phyloP scores from a whole-genome alignment of 2,329 filamentous ascomycete species.

The Cytospora chrysosperma region DNA sequence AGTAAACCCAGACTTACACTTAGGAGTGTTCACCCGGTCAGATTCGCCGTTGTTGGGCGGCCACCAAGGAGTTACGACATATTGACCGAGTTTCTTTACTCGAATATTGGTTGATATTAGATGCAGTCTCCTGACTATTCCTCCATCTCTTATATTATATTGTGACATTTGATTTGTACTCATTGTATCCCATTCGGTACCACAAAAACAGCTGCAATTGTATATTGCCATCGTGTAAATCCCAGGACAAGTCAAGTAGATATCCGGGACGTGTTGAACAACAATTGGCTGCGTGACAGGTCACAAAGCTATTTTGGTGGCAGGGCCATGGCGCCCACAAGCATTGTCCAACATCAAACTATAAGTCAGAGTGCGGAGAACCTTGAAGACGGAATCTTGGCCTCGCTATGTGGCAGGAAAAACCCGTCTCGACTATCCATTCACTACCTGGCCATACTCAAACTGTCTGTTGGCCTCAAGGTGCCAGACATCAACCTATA shows the following conservation, averaged over 20 bases:
- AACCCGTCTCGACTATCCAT: not conserved
- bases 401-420: not conserved
- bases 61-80: not conserved
- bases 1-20: not conserved
- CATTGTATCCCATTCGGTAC: not conserved
- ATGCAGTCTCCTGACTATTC: not conserved
- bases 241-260: not conserved
- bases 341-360: not conserved
- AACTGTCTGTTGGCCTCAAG: not conserved
- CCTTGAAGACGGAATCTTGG: not conserved
- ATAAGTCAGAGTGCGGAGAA: not conserved
- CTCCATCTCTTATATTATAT: not conserved
- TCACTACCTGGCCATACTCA: not conserved
- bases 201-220: not conserved
- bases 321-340: not conserved
- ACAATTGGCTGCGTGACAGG: not conserved
- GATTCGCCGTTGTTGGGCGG: not conserved
- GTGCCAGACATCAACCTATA: not conserved
- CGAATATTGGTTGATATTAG: not conserved
- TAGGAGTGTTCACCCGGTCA: not conserved
- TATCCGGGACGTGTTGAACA: not conserved
- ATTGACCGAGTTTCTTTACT: not conserved
- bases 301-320: not conserved
- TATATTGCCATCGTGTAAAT: not conserved
- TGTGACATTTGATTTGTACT: not conserved